Evolutionary conservation across 345 rosid species (phyloP), one percentile per base, ranked within the genome.

Genomic region (Salix brachista): DNA sequence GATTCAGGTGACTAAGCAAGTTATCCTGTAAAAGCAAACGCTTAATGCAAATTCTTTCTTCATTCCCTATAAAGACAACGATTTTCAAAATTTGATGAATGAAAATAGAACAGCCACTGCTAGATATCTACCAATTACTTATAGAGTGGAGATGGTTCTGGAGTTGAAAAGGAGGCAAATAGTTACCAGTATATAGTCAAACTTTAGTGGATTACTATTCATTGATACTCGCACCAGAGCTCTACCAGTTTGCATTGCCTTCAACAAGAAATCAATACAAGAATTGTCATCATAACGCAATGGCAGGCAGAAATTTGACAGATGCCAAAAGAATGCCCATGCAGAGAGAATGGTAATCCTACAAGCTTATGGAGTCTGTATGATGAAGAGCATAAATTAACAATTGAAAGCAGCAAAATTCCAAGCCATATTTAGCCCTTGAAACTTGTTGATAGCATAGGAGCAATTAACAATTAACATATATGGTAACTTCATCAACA

Each of bases 161-260:
- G 37, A 17, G 23, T 71, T 69, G 54, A 69, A 50, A 58, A 52
- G 23, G 60, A 65, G 36, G 30, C 46, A 66, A 76, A 76, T 48
- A 77, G 68, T 67, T 89, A 94, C 98, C 91, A 94, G 83, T 39
- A 90, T 41, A 82, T 91, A 91, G 83, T 91, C 97, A 64, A 95
- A 88, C 87, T 92, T 92, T 77, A 48, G 81, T 42, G 81, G 85
- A 77, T 65, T 81, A 69, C 68, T 72, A 67, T 81, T 82, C 70
- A 88, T 83, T 71, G 95, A 90, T 58, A 88, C 89, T 78, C 89
- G 88, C 34, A 94, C 79, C 44, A 94, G 94, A 86, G 97, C 94
- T 82, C 84, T 90, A 36, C 98, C 98, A 41, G 87, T 84, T 74
- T 77, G 87, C 71, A 86, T 58, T 70, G 91, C 97, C 97, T 92